phyloP scores from a whole-genome alignment of 2,329 filamentous ascomycete genomes.

The Malbranchea zuffiana region DNA sequence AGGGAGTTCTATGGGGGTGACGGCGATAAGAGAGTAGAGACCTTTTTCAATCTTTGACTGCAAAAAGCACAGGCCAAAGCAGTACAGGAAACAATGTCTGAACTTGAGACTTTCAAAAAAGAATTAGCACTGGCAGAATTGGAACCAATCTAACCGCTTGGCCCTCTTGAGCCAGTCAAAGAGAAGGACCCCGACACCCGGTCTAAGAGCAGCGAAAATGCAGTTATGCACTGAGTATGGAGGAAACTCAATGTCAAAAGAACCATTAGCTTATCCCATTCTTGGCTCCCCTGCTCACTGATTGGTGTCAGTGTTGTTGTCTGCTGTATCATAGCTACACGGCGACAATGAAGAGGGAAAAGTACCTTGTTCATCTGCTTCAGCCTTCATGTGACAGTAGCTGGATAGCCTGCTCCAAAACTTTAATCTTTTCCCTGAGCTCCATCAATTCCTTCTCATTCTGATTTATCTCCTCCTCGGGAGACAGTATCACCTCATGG shows the following conservation, averaged over 20 bases:
- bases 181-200: too few relatives aligned
- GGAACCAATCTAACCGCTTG: not conserved
- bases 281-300: conserved; percentile 9
- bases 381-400: not conserved
- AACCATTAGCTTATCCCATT: not conserved
- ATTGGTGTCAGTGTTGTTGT: conserved; percentile 6
- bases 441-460: conserved; percentile 1
- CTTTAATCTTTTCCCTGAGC: not conserved
- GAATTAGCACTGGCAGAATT: conserved; percentile 8
- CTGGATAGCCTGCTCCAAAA: not conserved
- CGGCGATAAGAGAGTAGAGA: conserved; percentile 5
- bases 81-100: not conserved
- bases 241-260: conserved; percentile 4
- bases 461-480: conserved; percentile 1
- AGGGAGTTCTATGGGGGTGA: conserved; percentile 3
- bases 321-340: conserved; percentile 7
- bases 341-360: not conserved
- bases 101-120: conserved; percentile 7
- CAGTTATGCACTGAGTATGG: conserved; percentile 1
- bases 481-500: not conserved
- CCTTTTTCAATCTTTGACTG: conserved; percentile 1
- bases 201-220: too few relatives aligned
- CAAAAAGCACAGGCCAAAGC: not conserved
- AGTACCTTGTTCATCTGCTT: not conserved
- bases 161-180: not conserved